A percentile compares a stretch with the other conserved stretches of the same genome.
These are phyloP conservation scores for Brassica balearica DNA, from an alignment of 441 rosid species.

Conservation along the genomic window DNA sequence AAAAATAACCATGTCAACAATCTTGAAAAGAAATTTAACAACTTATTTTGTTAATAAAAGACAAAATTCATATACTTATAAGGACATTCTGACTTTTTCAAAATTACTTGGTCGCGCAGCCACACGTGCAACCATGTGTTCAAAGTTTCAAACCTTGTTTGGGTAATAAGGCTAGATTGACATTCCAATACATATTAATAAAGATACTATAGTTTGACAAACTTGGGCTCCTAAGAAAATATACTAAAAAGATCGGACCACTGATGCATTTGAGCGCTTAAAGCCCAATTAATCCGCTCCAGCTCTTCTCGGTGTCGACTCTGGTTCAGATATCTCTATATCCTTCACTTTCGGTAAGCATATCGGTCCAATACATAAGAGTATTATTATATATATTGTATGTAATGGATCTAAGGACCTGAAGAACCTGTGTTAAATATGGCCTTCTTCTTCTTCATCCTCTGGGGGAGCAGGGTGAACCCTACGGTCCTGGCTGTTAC, in stretches of 20 bases:
- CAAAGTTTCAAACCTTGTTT: not conserved
- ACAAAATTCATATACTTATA: not conserved
- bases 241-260: not conserved
- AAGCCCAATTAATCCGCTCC: not conserved
- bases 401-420: not conserved
- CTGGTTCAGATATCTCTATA: not conserved
- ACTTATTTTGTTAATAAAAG: not conserved
- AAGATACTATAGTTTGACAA: not conserved
- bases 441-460: not conserved
- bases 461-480: not conserved
- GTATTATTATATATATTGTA: not conserved
- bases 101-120: conserved; percentile 40
- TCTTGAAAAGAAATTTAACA: conserved; percentile 9
- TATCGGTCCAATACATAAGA: not conserved
- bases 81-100: conserved; percentile 22
- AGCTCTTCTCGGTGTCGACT: not conserved
- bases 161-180: not conserved
- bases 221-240: not conserved
- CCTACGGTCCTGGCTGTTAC: not conserved
- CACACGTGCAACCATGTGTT: conserved; percentile 47
- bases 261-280: not conserved
- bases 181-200: not conserved
- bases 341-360: not conserved
- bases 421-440: not conserved
- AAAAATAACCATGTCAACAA: not conserved